phyloP scores from a whole-genome alignment of 164 flowering plant genomes.

The Tetracentron sinense region DNA sequence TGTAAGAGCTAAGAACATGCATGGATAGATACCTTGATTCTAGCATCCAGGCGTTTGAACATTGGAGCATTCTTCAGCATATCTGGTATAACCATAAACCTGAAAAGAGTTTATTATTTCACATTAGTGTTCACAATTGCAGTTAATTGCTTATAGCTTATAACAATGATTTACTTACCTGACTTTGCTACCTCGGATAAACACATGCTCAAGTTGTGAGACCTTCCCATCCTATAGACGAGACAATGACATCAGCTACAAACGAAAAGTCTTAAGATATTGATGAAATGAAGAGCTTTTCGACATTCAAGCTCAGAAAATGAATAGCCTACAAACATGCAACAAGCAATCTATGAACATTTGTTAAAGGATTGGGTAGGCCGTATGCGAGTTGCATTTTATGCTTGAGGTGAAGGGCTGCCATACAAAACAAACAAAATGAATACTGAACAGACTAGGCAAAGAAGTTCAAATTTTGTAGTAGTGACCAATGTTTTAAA shows the following conservation, averaged over 20 bases:
- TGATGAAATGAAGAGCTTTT: too few species aligned
- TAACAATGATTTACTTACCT: conserved; percentile 36
- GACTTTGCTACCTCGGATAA: conserved; percentile 96
- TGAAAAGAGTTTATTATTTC: conserved; percentile 18
- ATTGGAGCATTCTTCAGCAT: conserved; percentile 98
- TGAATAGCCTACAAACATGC: too few species aligned
- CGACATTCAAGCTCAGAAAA: too few species aligned
- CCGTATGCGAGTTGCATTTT: too few species aligned
- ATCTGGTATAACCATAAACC: conserved; percentile 96
- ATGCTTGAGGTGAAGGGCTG: too few species aligned
- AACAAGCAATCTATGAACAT: too few species aligned
- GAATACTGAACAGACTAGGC: too few species aligned
- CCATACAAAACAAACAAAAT: too few species aligned
- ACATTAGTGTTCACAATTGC: neutral
- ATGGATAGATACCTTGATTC: conserved; percentile 59
- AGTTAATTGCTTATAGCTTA: neutral
- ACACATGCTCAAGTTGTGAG: conserved; percentile 93
- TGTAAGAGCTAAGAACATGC: neutral
- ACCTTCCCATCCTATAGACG: conserved; percentile 77
- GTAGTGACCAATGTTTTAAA: too few species aligned
- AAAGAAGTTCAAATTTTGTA: too few species aligned
- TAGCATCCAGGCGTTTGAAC: conserved; percentile 92
- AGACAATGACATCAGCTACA: conserved; percentile 2
- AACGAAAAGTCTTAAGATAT: too few species aligned
- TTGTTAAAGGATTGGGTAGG: too few species aligned